Percentiles rank a stretch among this genome's conserved stretches.
phyloP scores from a whole-genome alignment of 2,329 filamentous ascomycete species.

The Pezicula rhizophila region DNA sequence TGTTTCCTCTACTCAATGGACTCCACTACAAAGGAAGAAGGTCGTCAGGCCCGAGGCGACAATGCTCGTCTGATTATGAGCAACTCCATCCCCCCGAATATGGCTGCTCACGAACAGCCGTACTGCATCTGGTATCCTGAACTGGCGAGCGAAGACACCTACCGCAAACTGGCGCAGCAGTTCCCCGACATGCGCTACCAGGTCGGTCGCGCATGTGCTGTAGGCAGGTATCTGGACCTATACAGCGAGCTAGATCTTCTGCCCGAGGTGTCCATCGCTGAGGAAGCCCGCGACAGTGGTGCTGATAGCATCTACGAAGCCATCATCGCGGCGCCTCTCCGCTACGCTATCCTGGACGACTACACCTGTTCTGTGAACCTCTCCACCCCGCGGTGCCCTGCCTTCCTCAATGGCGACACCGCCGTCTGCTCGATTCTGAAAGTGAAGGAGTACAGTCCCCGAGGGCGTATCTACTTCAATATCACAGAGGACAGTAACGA shows the following conservation, averaged over 20 bases:
- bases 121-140: slow-evolving; percentile 39
- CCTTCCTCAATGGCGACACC: slow-evolving; percentile 31
- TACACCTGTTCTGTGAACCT: slow-evolving; percentile 22
- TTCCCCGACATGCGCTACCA: slow-evolving; percentile 33
- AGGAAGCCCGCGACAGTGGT: slow-evolving; percentile 31
- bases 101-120: slow-evolving; percentile 20
- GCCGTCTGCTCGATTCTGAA: slow-evolving; percentile 24
- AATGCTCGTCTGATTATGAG: slow-evolving; percentile 34
- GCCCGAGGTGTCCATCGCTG: slow-evolving; percentile 34
- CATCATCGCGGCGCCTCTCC: slow-evolving; percentile 23
- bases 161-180: slow-evolving; percentile 24
- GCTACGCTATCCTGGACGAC: slow-evolving; percentile 33
- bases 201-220: slow-evolving; percentile 34
- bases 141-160: slow-evolving; percentile 30
- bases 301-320: slow-evolving; percentile 23
- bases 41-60: no score
- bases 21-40: no score
- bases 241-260: slow-evolving; percentile 32
- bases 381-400: slow-evolving; percentile 2
- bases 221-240: slow-evolving; percentile 30
- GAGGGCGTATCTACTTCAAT: no score
- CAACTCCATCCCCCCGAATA: slow-evolving; percentile 26
- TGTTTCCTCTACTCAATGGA: no score
- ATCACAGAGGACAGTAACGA: slow-evolving; percentile 26
- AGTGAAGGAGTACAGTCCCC: no score